Base-by-base conservation (phyloP, 2,329 filamentous ascomycete species). In the Alternaria sp. region DNA sequence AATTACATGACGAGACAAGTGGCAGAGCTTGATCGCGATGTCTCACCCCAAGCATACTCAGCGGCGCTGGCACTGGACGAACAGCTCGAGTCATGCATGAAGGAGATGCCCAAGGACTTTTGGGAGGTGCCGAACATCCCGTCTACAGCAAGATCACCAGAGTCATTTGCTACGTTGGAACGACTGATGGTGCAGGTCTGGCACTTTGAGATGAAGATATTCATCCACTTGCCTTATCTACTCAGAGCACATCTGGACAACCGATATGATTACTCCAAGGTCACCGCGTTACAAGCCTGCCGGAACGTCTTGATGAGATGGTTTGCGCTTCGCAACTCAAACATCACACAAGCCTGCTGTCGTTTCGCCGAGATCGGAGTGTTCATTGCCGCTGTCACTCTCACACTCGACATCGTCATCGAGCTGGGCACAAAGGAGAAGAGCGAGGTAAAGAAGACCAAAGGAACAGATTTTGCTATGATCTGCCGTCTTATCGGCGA, bases 51-150 rank as follows among this genome's bases (percentile, higher is more conserved):
- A 36, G 67, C 67, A 11, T 78, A 78, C 57, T 70, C 71, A 9
- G 62, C 70, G 38, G 74, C 76, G 6, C 68, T 78, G 10, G 63
- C 68, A 2, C 58, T 78, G 18, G 76, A 78, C 38, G 75, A 78
- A 53, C 70, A 72, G 27, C 50, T 78, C 1, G 76, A 78, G 41
- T 60, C 45, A 0, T 63, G 67, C 43, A 74, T 75, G 73, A 75
- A 64, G 44, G 63, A 70, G 45, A 57, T 75, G 56, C 67, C 73
- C 6, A 72, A 72, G 20, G 72, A 76, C 12, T 78, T 77, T 46
- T 78, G 76, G 76, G 74, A 77, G 32, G 74, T 78, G 4, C 76
- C 76, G 2, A 78, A 77, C 40, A 69, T 78, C 10, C 74, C 75
- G 4, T 67, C 73, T 1, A 77, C 74, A 8, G 74, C 74, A 44